Base-by-base conservation (phyloP, 108 stramenopile genomes). In the Epipyxis sp. region DNA sequence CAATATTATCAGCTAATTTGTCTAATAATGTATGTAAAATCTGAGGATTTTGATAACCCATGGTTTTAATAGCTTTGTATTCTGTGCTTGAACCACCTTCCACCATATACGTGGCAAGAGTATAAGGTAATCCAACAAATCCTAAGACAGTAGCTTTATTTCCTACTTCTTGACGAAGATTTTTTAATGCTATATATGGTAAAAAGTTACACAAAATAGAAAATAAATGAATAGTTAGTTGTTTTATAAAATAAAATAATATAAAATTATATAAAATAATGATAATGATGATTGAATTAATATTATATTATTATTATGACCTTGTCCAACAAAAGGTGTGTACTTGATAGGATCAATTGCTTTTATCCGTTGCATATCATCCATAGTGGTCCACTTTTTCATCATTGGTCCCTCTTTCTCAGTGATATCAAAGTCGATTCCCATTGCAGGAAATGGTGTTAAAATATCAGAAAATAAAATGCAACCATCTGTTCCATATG, bases 381-480 rank as follows among this genome's bases (percentile, higher is more conserved):
- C 80, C 2, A 43, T 35, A 0, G 72, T 78, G 0, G 44, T 54
- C 71, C 16, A 43, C 3, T 6, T 37, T 6, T 45, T 82, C 81
- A 99, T 93, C n/a, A 92, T 89, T 27, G 97, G 96, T 20, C 96
- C 96, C 59, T 85, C 90, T 41, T 96, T 97, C 61, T 91, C 88
- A 37, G 95, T 88, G 10, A 99, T 95, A 82, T 97, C 94, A 81
- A 96, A 98, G 1, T 96, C 93, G 69, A 99, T 90, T 1, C 97
- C 98, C 79, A 99, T 86, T 27, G 93, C 92, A 0, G 97, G 95
- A 25, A 98, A 88, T 1, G 95, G 94, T 0, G 97, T 97, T 58
- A 99, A 84, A 77, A 99, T 99, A 87, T 99, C 98, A 39, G 91
- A 92, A 88, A 99, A 99, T 92, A 98, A 93, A 78, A 99, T 97